phyloP scores from a whole-genome alignment of 371 early-diverging fungal species.

The Mortierella polycephala region DNA sequence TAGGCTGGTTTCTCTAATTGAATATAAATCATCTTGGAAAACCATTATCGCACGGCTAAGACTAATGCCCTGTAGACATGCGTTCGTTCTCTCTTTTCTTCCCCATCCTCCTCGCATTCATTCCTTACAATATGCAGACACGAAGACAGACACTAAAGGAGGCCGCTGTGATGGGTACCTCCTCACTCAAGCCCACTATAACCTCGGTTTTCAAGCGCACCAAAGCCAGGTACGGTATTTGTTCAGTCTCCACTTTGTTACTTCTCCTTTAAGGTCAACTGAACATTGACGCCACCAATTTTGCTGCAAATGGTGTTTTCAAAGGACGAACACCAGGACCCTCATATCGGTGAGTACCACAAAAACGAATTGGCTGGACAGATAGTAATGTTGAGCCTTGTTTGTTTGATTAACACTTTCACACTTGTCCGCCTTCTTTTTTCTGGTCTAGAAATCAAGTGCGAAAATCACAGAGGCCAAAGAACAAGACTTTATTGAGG shows the following conservation, averaged over 20 bases:
- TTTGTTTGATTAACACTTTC: not conserved
- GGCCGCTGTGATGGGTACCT: not conserved
- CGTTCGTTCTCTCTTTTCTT: not conserved
- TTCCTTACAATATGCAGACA: constrained; percentile 22
- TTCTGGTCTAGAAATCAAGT: not conserved
- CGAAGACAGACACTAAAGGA: constrained; percentile 12
- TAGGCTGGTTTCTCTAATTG: not conserved
- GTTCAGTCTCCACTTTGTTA: not conserved
- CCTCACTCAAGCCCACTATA: constrained; percentile 18
- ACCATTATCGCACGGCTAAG: too few species aligned
- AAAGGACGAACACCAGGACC: constrained; percentile 4
- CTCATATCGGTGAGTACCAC: constrained; percentile 2
- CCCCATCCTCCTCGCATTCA: not conserved
- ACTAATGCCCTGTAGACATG: too few species aligned
- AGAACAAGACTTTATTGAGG: not conserved
- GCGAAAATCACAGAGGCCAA: not conserved
- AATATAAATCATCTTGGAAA: not conserved
- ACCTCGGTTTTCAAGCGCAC: constrained; percentile 33
- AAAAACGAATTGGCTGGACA: too few species aligned
- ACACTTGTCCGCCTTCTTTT: not conserved
- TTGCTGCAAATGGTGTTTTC: not conserved
- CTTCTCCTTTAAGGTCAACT: constrained; percentile 4
- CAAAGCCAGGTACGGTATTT: constrained; percentile 33
- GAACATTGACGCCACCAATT: constrained; percentile 49
- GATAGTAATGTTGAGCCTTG: too few species aligned